phyloP scores from a whole-genome alignment of 106 monocot genomes.

The Dioscorea zingiberensis region DNA sequence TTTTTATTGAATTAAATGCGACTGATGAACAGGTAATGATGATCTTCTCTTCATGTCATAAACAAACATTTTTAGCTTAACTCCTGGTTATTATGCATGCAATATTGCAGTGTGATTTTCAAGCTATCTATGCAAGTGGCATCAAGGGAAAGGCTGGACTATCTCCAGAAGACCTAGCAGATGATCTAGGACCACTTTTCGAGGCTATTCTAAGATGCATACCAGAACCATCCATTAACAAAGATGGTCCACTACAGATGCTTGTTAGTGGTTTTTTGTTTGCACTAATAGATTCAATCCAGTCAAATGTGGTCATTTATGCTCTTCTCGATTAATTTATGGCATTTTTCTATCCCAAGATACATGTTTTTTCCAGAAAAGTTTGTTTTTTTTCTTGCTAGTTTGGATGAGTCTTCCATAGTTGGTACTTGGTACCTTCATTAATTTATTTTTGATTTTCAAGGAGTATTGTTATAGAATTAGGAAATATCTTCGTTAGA shows the following conservation, averaged over 20 bases:
- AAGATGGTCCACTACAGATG: constrained; percentile 86
- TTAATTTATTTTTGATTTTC: too few relatives aligned
- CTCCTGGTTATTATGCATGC: not conserved
- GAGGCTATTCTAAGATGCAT: constrained; percentile 98
- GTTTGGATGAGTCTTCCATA: too few relatives aligned
- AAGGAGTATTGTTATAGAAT: too few relatives aligned
- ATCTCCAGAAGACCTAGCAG: constrained; percentile 75
- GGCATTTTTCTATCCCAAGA: too few relatives aligned
- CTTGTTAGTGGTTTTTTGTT: constrained; percentile 56
- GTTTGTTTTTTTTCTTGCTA: too few relatives aligned
- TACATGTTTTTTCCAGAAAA: too few relatives aligned
- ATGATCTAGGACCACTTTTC: constrained; percentile 97
- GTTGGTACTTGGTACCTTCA: too few relatives aligned
- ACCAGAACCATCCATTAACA: constrained; percentile 87
- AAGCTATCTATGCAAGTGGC: constrained; percentile 96
- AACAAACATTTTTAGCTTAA: not conserved
- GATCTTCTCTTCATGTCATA: too few relatives aligned
- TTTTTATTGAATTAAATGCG: constrained; percentile 99
- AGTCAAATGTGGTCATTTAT: too few relatives aligned
- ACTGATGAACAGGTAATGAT: constrained; percentile 89
- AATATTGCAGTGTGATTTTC: constrained; percentile 86
- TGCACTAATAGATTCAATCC: too few relatives aligned
- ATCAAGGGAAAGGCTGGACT: constrained; percentile 94
- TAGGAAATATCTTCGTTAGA: too few relatives aligned
- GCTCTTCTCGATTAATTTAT: too few relatives aligned